Conservation (phyloP, 148 eudicot species). For the Silene latifolia region DNA sequence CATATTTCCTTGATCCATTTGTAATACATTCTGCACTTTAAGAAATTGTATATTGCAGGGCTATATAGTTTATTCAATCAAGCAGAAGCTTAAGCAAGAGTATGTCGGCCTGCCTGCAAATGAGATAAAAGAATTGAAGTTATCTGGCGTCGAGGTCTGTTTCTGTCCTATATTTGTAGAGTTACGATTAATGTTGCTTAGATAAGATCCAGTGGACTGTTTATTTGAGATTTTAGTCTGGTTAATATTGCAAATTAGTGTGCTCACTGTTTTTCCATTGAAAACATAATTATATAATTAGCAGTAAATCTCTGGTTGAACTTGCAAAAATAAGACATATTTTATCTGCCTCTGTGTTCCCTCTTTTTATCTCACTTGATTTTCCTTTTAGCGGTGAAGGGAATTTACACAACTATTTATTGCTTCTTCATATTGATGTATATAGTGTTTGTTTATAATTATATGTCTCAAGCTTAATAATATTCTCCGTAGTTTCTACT, state of each 20-base stretch:
- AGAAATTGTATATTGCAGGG: conserved; percentile 49
- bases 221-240: no score
- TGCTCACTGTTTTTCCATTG: no score
- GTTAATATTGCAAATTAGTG: no score
- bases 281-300: no score
- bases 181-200: neutral
- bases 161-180: conserved; percentile 9
- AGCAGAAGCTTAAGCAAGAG: conserved; percentile 79
- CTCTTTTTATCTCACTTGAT: no score
- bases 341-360: no score
- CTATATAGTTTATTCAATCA: conserved; percentile 67
- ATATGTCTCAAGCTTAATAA: neutral
- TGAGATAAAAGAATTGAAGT: conserved; percentile 71
- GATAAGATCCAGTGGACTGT: neutral
- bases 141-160: conserved; percentile 79
- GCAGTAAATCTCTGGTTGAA: no score
- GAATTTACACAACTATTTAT: no score
- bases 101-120: conserved; percentile 69
- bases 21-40: neutral
- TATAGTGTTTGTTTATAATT: neutral
- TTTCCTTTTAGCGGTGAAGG: no score
- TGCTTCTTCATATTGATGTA: neutral
- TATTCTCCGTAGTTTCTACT: neutral
- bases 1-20: neutral
- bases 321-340: no score